Evolutionary conservation across 768 basidiomycete species (phyloP).

Genomic region (Podaxis sp.): DNA sequence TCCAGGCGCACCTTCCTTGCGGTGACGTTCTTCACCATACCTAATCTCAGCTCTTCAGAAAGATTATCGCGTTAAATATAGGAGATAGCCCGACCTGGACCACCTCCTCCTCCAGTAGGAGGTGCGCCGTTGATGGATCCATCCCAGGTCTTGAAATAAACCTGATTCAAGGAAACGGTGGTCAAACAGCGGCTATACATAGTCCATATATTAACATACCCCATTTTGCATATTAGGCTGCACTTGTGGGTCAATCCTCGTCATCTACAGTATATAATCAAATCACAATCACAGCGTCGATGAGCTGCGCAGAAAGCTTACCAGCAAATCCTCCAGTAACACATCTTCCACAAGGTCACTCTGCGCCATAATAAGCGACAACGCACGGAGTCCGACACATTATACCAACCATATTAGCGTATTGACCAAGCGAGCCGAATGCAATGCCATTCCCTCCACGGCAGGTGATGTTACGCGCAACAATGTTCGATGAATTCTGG

Average conservation of each 20-base stretch:
- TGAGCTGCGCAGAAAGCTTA: neutral
- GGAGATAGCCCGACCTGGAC: conserved; percentile 33
- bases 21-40: conserved; percentile 44
- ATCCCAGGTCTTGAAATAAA: conserved; percentile 59
- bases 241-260: conserved; percentile 43
- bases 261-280: conserved; percentile 30
- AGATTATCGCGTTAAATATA: neutral
- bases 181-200: neutral
- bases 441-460: conserved; percentile 62
- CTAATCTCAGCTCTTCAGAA: conserved; percentile 24
- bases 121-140: conserved; percentile 49
- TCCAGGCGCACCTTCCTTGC: conserved; percentile 43
- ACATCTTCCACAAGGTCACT: conserved; percentile 40
- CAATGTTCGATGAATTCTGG: conserved; percentile 55
- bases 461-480: conserved; percentile 48
- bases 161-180: conserved; percentile 26
- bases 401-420: conserved; percentile 42
- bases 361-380: neutral
- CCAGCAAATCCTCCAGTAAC: conserved; percentile 8
- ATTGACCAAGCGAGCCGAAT: conserved; percentile 60
- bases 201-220: conserved; percentile 26
- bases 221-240: conserved; percentile 60
- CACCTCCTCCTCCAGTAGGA: conserved; percentile 57
- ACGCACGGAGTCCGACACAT: neutral
- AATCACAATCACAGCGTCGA: neutral